Evolutionary conservation across 2,329 filamentous ascomycete species (phyloP).

Genomic region (Ilyonectria robusta): DNA sequence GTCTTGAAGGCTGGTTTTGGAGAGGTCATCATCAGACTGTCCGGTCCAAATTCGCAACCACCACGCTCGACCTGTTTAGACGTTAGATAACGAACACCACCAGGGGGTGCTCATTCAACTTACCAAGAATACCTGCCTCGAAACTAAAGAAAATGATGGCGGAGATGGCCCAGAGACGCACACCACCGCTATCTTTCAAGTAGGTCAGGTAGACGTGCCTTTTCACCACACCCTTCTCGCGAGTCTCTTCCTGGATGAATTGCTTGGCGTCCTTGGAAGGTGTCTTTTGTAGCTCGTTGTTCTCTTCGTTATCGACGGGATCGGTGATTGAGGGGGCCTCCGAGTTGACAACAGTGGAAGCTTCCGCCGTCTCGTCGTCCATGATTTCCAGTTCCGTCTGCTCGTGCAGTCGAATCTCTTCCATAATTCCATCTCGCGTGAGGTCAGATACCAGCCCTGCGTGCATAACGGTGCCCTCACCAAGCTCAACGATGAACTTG

Average conservation of each 20-base stretch:
- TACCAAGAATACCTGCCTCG: constrained; percentile 69
- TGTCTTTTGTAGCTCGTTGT: constrained; percentile 62
- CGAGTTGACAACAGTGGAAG: constrained; percentile 68
- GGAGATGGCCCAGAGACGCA: constrained; percentile 70
- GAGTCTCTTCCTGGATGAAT: constrained; percentile 83
- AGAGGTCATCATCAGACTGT: constrained; percentile 32
- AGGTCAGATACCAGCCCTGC: constrained; percentile 77
- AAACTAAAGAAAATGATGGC: constrained; percentile 68
- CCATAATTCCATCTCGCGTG: constrained; percentile 68
- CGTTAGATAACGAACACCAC: constrained; percentile 15
- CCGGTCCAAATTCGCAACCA: constrained; percentile 76
- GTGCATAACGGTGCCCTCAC: constrained; percentile 75
- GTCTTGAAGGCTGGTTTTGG: constrained; percentile 46
- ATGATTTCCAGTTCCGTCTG: constrained; percentile 60
- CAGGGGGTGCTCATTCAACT: constrained; percentile 36
- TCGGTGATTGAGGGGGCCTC: constrained; percentile 62
- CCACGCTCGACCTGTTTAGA: constrained; percentile 67
- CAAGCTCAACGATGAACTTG: constrained; percentile 81
- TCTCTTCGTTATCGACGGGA: constrained; percentile 56
- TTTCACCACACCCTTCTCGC: constrained; percentile 79
- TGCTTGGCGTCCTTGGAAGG: constrained; percentile 72
- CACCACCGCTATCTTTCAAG: constrained; percentile 75
- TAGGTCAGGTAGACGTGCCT: constrained; percentile 77
- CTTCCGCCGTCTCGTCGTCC: constrained; percentile 62
- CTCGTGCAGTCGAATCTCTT: constrained; percentile 71